Evolutionary conservation across 2,329 filamentous ascomycete genomes (phyloP).

Genomic region (Acrocalymma vagum): DNA sequence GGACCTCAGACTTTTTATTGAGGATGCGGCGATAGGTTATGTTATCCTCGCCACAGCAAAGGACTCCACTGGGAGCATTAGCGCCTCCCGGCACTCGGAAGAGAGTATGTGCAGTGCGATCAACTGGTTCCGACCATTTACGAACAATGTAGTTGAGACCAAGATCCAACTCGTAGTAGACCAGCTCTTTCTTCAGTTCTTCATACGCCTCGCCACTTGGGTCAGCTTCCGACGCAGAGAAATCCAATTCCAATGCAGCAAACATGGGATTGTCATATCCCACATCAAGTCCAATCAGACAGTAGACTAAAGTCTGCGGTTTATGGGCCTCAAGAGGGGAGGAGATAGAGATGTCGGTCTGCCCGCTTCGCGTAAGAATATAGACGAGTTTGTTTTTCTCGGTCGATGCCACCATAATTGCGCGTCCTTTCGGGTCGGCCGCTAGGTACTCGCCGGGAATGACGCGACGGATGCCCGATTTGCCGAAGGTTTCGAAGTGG

Average conservation of each 20-base stretch:
- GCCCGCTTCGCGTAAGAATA: conserved; percentile 92
- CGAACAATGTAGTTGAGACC: conserved; percentile 97
- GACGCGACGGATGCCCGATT: conserved; percentile 92
- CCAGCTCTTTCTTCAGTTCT: conserved; percentile 86
- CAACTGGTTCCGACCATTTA: conserved; percentile 94
- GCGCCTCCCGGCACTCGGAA: conserved; percentile 96
- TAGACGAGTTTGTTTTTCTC: conserved; percentile 99
- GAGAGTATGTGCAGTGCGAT: conserved; percentile 85
- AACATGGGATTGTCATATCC: conserved; percentile 98
- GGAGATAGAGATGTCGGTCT: conserved; percentile 95
- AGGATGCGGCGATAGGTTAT: conserved; percentile 98
- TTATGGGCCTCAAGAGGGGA: conserved; percentile 97
- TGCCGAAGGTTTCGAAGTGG: conserved; percentile 97
- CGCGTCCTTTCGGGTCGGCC: conserved; percentile 93
- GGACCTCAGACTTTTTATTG: conserved; percentile 72
- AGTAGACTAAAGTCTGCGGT: conserved; percentile 87
- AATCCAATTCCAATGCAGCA: conserved; percentile 92
- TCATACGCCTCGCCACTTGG: conserved; percentile 82
- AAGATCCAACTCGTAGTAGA: conserved; percentile 97
- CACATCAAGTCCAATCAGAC: conserved; percentile 87
- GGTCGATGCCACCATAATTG: conserved; percentile 89
- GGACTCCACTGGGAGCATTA: conserved; percentile 91
- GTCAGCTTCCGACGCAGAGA: conserved; percentile 90
- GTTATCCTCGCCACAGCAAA: conserved; percentile 93
- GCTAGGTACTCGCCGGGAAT: conserved; percentile 96